Base-by-base conservation (phyloP, 2,329 filamentous ascomycete genomes). In the Didymella sp. region DNA sequence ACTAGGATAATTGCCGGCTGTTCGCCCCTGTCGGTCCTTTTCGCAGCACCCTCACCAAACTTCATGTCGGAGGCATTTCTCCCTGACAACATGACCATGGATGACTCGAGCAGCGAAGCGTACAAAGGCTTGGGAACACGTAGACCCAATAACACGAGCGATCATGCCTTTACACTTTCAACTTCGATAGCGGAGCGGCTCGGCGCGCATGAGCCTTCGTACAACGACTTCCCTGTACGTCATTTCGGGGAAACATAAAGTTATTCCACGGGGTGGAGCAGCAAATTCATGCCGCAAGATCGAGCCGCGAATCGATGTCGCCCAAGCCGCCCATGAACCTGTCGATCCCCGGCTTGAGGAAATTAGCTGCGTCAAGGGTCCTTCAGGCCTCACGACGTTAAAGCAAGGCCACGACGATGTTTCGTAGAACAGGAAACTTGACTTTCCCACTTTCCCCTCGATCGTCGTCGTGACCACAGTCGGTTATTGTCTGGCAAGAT, bases 401-500 rank as follows among this genome's bases (percentile, higher is more conserved):
- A 52, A 44, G 38, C 30, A 22, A 19, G 19, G 15, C 13, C 6
- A 27, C 21, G 6, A 40, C 30, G 6, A 35, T 40, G 19, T 52
- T 40, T 44, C 8, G 28, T 11, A 45, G 28, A 47, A 40, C 31
- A 41, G 19, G 17, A 27, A 44, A 31, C 8, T n/a, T 11, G 1
- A 8, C 13, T 30, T 49, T 24, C 25, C 28, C 22, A 43, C 11
- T n/a, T 19, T 17, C 17, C 4, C n/a, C 35, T 17, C 25, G 2
- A 4, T 7, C 7, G 4, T 38, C 19, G 8, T 11, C 21, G 22
- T 50, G 12, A 22, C 27, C 33, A 25, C 22, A 28, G 33, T 11
- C 25, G 9, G 28, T 4, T n/a, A 6, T 12, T 8, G 4, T 13
- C 7, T 13, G 38, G 11, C 42, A 61, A 47, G 13, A 70, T 70